phyloP scores from a whole-genome alignment of 139 green algal species.

The Yamagishiella unicocca region DNA sequence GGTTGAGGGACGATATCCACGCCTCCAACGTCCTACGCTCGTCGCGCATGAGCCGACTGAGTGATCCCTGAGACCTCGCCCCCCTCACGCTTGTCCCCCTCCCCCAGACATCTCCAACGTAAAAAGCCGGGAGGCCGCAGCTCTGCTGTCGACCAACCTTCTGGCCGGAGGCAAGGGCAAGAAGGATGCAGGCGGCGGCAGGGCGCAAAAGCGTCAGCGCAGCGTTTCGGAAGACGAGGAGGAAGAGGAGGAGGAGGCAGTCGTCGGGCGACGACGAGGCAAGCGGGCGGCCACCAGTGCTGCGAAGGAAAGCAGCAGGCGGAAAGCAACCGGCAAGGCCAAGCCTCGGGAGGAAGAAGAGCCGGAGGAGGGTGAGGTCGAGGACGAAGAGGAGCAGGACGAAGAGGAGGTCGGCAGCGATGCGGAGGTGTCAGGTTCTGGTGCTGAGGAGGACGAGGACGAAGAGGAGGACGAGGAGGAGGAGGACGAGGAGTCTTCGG shows the following conservation, averaged over 20 bases:
- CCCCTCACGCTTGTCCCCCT: neutral
- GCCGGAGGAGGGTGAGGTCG: neutral
- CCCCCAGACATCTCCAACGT: neutral
- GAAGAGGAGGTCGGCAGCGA: neutral
- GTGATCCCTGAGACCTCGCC: too few relatives aligned
- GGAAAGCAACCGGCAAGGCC: neutral
- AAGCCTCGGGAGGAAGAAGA: neutral
- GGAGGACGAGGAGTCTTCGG: neutral
- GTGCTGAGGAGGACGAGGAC: neutral
- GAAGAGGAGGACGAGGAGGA: conserved; percentile 6
- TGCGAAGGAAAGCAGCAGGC: conserved; percentile 13
- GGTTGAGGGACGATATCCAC: too few relatives aligned
- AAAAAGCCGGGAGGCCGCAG: conserved; percentile 12
- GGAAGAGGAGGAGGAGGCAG: neutral
- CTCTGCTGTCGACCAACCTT: neutral
- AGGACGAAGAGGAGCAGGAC: neutral
- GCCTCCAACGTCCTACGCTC: too few relatives aligned
- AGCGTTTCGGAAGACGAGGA: neutral
- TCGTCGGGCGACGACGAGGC: neutral
- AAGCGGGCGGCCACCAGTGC: neutral
- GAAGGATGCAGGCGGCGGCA: neutral
- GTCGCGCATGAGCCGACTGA: too few relatives aligned
- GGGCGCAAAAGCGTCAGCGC: conserved; percentile 8
- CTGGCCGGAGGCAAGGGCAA: neutral
- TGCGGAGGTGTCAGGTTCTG: neutral